A percentile compares a stretch with the other conserved stretches of the same genome.
Conservation (phyloP, 371 early-diverging fungal genomes). For the Circinella umbellata region DNA sequence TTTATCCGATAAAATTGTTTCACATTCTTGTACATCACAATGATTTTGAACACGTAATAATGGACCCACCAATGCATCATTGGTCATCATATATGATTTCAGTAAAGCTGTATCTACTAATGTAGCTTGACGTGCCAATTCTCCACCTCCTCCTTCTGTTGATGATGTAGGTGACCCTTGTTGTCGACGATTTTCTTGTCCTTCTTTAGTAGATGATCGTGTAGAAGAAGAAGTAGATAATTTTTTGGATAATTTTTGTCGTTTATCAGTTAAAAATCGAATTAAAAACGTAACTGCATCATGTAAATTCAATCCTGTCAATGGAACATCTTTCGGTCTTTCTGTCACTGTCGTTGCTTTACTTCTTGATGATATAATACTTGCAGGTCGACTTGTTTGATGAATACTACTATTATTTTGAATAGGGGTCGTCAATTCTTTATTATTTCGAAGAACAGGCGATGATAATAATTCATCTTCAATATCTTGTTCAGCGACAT, state of each 20-base stretch:
- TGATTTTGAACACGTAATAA: slow-evolving; percentile 86
- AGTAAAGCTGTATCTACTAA: slow-evolving; percentile 92
- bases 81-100: slow-evolving; percentile 81
- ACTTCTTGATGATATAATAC: slow-evolving; percentile 37
- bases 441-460: slow-evolving; percentile 18
- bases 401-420: not conserved
- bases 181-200: not conserved
- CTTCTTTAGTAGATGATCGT: slow-evolving; percentile 12
- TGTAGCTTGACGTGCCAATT: slow-evolving; percentile 59
- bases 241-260: slow-evolving; percentile 62
- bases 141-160: slow-evolving; percentile 38
- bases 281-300: slow-evolving; percentile 71
- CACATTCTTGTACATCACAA: slow-evolving; percentile 85
- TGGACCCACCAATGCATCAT: slow-evolving; percentile 83
- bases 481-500: slow-evolving; percentile 5
- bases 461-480: slow-evolving; percentile 19
- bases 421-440: not conserved
- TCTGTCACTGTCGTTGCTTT: slow-evolving; percentile 28
- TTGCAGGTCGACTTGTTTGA: slow-evolving; percentile 30
- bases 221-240: slow-evolving; percentile 20
- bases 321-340: slow-evolving; percentile 27
- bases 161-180: not conserved
- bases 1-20: slow-evolving; percentile 74
- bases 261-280: slow-evolving; percentile 74
- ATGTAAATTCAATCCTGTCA: slow-evolving; percentile 52